phyloP scores from a whole-genome alignment of 2,329 filamentous ascomycete genomes.

The Whalleya microplaca region DNA sequence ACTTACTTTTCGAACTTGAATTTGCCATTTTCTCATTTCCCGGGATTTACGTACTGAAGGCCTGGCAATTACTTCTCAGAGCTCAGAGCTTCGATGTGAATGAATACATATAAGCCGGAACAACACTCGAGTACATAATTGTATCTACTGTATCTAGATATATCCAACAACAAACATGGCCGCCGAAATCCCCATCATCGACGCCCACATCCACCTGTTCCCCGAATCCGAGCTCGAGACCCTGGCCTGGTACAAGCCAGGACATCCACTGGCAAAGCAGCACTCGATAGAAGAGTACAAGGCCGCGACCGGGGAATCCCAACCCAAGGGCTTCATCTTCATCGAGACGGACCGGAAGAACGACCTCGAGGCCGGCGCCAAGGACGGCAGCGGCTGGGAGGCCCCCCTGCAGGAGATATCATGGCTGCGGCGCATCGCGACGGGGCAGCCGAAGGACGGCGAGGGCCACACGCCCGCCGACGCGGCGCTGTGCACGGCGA shows the following conservation, averaged over 20 bases:
- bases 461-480: slow-evolving; percentile 61
- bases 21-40: neutral
- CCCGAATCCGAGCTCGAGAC: slow-evolving; percentile 67
- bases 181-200: slow-evolving; percentile 66
- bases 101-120: neutral
- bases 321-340: slow-evolving; percentile 75
- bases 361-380: slow-evolving; percentile 51
- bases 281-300: slow-evolving; percentile 69
- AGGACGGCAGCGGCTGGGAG: slow-evolving; percentile 62
- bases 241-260: slow-evolving; percentile 70
- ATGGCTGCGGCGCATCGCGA: slow-evolving; percentile 68
- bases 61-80: neutral
- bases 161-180: slow-evolving; percentile 29
- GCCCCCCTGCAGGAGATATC: slow-evolving; percentile 73
- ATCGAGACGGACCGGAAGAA: slow-evolving; percentile 80
- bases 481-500: slow-evolving; percentile 63
- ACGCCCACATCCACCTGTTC: slow-evolving; percentile 92
- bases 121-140: neutral
- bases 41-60: too few relatives aligned
- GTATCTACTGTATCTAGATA: slow-evolving; percentile 1
- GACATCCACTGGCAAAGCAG: slow-evolving; percentile 63
- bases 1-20: neutral
- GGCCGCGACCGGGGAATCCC: slow-evolving; percentile 43
- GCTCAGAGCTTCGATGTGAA: neutral
- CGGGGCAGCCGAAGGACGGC: slow-evolving; percentile 58